Evolutionary conservation across 1,139 yeast genomes (phyloP).

Genomic region (Hyphopichia wangnamkhiaoensis): DNA sequence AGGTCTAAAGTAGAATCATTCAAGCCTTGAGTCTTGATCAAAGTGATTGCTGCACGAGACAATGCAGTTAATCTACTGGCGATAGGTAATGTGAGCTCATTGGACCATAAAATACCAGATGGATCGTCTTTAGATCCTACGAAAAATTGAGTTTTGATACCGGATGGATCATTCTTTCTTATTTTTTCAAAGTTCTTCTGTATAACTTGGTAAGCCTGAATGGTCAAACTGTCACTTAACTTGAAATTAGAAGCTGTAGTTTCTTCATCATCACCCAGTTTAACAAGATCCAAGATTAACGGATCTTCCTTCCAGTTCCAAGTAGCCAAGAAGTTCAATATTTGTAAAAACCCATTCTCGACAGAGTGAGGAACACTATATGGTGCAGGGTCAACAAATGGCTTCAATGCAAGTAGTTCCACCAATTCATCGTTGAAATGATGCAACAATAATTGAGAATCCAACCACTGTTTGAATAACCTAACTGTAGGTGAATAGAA

Average conservation of each 20-base stretch:
- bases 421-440: slow-evolving; percentile 78
- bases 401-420: slow-evolving; percentile 79
- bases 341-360: slow-evolving; percentile 77
- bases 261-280: slow-evolving; percentile 36
- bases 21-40: slow-evolving; percentile 49
- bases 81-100: slow-evolving; percentile 68
- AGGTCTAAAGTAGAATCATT: slow-evolving; percentile 49
- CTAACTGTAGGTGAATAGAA: slow-evolving; percentile 80
- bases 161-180: slow-evolving; percentile 78
- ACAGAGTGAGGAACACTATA: slow-evolving; percentile 77
- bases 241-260: slow-evolving; percentile 19
- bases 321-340: slow-evolving; percentile 64
- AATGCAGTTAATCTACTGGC: slow-evolving; percentile 87
- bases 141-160: slow-evolving; percentile 75
- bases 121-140: slow-evolving; percentile 81
- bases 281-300: slow-evolving; percentile 70
- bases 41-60: slow-evolving; percentile 69
- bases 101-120: slow-evolving; percentile 83
- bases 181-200: slow-evolving; percentile 63
- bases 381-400: slow-evolving; percentile 87
- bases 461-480: slow-evolving; percentile 85
- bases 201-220: slow-evolving; percentile 62
- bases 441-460: slow-evolving; percentile 61
- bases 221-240: slow-evolving; percentile 64
- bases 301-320: slow-evolving; percentile 98